A percentile compares a stretch with the other conserved stretches of the same genome.
Evolutionary conservation across 768 basidiomycete genomes (phyloP).

Genomic region (Coprinopsis sp.): DNA sequence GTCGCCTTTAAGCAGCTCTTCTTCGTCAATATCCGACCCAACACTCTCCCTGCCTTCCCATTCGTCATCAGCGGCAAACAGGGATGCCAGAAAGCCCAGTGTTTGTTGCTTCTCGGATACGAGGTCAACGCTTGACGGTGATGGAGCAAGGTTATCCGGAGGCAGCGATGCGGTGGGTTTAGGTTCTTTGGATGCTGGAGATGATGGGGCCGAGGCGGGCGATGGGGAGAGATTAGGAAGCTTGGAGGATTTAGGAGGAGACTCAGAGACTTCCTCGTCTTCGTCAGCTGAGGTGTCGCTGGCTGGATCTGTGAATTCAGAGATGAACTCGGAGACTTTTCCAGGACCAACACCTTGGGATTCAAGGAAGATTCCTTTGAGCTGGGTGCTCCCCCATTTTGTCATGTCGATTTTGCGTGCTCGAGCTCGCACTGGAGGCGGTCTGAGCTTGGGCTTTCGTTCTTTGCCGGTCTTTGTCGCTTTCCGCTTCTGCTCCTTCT

Average conservation of each 20-base stretch:
- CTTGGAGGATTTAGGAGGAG: no score
- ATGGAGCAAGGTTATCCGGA: background rate
- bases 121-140: slow-evolving; percentile 26
- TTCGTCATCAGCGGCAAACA: slow-evolving; percentile 51
- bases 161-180: slow-evolving; percentile 3
- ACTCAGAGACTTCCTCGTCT: no score
- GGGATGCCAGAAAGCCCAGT: slow-evolving; percentile 43
- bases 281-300: slow-evolving; percentile 4
- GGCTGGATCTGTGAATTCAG: slow-evolving; percentile 14
- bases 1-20: slow-evolving; percentile 24
- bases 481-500: slow-evolving; percentile 13
- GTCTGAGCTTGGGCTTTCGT: slow-evolving; percentile 43
- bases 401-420: slow-evolving; percentile 68
- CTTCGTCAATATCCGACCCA: slow-evolving; percentile 51
- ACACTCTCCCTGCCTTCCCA: slow-evolving; percentile 61
- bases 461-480: slow-evolving; percentile 24
- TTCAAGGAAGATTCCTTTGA: slow-evolving; percentile 68
- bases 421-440: slow-evolving; percentile 55
- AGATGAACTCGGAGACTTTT: slow-evolving; percentile 7
- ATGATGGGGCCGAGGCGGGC: no score
- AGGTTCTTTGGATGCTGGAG: slow-evolving; percentile 3
- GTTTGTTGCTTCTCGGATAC: slow-evolving; percentile 40
- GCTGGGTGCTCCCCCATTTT: slow-evolving; percentile 62
- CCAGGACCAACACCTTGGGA: slow-evolving; percentile 24
- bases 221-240: no score